Evolutionary conservation across 2,329 filamentous ascomycete species (phyloP).

Genomic region (Penicillium sp.): DNA sequence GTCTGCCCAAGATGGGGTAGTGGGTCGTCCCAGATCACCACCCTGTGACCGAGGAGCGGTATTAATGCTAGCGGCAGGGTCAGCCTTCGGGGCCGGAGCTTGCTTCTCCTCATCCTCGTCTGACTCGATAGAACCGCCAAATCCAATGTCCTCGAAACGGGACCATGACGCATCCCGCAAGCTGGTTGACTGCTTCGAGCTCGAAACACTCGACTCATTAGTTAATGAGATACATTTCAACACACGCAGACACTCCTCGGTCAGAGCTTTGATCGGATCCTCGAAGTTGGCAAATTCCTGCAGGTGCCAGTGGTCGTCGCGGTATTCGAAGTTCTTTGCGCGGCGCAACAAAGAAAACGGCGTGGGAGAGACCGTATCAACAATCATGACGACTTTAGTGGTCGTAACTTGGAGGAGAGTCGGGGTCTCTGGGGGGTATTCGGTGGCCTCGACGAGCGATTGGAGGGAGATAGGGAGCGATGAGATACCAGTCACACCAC

Average conservation of each 20-base stretch:
- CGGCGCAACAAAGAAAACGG: conserved; percentile 88
- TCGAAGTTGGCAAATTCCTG: conserved; percentile 85
- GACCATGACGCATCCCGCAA: conserved; percentile 91
- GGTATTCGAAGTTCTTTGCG: conserved; percentile 92
- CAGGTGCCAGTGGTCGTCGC: conserved; percentile 81
- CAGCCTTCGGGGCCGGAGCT: conserved; percentile 29
- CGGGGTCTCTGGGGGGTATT: conserved; percentile 84
- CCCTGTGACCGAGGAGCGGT: conserved; percentile 66
- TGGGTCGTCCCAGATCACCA: conserved; percentile 74
- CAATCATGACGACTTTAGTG: conserved; percentile 93
- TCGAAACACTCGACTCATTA: conserved; percentile 79
- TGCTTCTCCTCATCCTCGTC: conserved; percentile 59
- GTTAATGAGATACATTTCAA: conserved; percentile 82
- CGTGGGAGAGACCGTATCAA: conserved; percentile 90
- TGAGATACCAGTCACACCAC: conserved; percentile 74
- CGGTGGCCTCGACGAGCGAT: conserved; percentile 84
- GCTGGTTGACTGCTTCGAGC: conserved; percentile 68
- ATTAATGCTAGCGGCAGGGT: conserved; percentile 55
- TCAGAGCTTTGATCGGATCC: conserved; percentile 82
- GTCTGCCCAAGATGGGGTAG: conserved; percentile 96
- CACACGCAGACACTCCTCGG: conserved; percentile 90
- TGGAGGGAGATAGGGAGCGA: conserved; percentile 87
- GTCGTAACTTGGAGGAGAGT: conserved; percentile 75
- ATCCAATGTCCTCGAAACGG: conserved; percentile 92
- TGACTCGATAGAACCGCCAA: conserved; percentile 71